phyloP scores from a whole-genome alignment of 176 grass and related monocot genomes.

The Eremochloa ophiuroides region DNA sequence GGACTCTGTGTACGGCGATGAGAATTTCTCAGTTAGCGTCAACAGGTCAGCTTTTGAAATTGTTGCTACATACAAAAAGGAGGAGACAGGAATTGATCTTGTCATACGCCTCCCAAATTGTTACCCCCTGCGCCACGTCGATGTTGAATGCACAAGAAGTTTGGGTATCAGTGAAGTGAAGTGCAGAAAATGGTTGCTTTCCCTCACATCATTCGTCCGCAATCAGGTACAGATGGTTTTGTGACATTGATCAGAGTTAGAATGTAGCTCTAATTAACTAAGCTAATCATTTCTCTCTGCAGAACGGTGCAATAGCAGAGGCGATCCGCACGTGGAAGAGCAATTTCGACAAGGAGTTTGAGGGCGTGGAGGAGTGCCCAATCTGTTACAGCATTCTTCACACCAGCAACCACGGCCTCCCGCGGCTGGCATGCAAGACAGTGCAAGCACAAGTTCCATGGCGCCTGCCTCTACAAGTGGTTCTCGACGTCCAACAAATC shows the following conservation, averaged over 20 bases:
- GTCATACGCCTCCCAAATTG: conserved; percentile 76
- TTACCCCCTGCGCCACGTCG: conserved; percentile 82
- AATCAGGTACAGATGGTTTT: conserved; percentile 83
- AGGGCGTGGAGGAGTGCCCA: conserved; percentile 91
- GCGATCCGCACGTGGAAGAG: conserved; percentile 80
- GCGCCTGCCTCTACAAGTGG: conserved; percentile 96
- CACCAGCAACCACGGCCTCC: conserved; percentile 86
- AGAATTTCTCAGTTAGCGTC: conserved; percentile 84
- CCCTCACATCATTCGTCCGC: conserved; percentile 72
- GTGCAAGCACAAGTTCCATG: conserved; percentile 94
- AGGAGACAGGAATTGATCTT: conserved; percentile 94
- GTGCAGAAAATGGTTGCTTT: conserved; percentile 88
- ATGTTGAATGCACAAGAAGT: conserved; percentile 89
- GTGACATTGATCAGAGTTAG: neutral
- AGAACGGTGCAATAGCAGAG: conserved; percentile 90
- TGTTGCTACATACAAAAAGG: conserved; percentile 96
- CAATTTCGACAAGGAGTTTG: conserved; percentile 97
- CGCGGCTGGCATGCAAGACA: conserved; percentile 89
- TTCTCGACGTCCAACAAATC: conserved; percentile 98
- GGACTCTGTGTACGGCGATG: conserved; percentile 59
- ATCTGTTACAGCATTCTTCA: conserved; percentile 97
- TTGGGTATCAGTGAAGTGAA: conserved; percentile 86
- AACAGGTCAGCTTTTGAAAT: conserved; percentile 80
- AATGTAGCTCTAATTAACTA: neutral
- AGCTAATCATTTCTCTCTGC: neutral